Evolutionary conservation across 2,329 filamentous ascomycete genomes (phyloP), one percentile per base, ranked within the genome.

Genomic region (Epichloe elymi): DNA sequence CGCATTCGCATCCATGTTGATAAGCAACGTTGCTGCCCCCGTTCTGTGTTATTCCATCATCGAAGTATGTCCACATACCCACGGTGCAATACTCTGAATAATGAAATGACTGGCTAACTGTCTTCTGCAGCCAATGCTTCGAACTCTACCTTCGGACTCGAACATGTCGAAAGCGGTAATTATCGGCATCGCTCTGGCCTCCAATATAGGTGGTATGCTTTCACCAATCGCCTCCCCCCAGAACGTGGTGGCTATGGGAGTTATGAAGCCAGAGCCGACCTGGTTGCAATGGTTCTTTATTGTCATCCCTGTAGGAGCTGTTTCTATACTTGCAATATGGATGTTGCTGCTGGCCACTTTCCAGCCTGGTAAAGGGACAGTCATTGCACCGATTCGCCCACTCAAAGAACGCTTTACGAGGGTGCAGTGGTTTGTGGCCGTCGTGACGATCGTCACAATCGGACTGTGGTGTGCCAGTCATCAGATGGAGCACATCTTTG

Each of bases 221-320:
- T 96, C 90, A 1, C 93, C 93, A 0, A 98, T 98, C 60, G 93
- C 94, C 5, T 96, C 93, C 94, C 93, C 93, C 0, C 93, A 98
- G 65, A 98, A 98, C 62, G 88, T 98, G 47, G 93, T 98, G 52
- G 93, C 94, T 1, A 76, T 98, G 53, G 86, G 94, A 61, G 95
- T 96, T 70, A 98, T 98, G 93, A 74, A 83, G 51, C 91, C 91
- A 0, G 80, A 85, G 52, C 90, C 93, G 8, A 89, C 87, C 14
- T 98, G 93, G 93, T 85, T 88, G 19, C 80, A 88, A 53, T 98
- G 93, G 93, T 97, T 98, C 74, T 96, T 97, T 69, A 82, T 98
- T 59, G 83, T 89, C 26, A 80, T 98, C 20, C 93, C 93, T 1
- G 89, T 98, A 17, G 95, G 93, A 64, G 80, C 95, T 57, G 79